A percentile compares a stretch with the other conserved stretches of the same genome.
These are phyloP conservation scores for Aquilaria yunnanensis DNA, from an alignment of 345 rosid genomes.

Conservation along the genomic window DNA sequence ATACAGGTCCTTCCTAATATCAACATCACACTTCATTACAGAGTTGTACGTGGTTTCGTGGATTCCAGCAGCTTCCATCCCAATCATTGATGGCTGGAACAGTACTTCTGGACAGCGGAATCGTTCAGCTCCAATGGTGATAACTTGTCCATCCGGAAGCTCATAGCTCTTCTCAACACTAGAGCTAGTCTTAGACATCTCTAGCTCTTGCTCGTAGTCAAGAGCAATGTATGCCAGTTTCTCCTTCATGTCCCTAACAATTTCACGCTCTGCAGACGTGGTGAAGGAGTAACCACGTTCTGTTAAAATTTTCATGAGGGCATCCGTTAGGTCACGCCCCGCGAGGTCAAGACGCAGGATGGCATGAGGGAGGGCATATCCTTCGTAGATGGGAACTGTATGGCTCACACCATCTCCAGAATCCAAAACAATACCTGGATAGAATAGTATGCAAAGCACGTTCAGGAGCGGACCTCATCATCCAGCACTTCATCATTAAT, in stretches of 20 bases:
- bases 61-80: slow-evolving; percentile 13
- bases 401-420: no score
- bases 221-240: slow-evolving; percentile 64
- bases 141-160: slow-evolving; percentile 16
- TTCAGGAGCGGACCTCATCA: no score
- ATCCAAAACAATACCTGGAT: slow-evolving; percentile 1
- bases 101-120: slow-evolving; percentile 82
- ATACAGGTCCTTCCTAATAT: no score
- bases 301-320: slow-evolving; percentile 61
- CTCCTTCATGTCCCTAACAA: slow-evolving; percentile 52
- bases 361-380: slow-evolving; percentile 23
- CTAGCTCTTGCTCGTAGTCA: slow-evolving; percentile 65
- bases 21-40: no score
- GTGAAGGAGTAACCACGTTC: slow-evolving; percentile 77
- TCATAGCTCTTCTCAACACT: slow-evolving; percentile 62
- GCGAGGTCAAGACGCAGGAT: slow-evolving; percentile 72
- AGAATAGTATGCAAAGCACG: no score
- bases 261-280: slow-evolving; percentile 40
- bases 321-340: slow-evolving; percentile 76
- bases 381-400: no score
- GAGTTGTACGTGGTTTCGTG: no score
- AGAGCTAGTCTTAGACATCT: slow-evolving; percentile 53
- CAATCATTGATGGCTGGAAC: slow-evolving; percentile 70
- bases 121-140: slow-evolving; percentile 63
- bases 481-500: no score